Evolutionary conservation across 2,329 filamentous ascomycete genomes (phyloP).

Genomic region (Calonectria multiphialidica): DNA sequence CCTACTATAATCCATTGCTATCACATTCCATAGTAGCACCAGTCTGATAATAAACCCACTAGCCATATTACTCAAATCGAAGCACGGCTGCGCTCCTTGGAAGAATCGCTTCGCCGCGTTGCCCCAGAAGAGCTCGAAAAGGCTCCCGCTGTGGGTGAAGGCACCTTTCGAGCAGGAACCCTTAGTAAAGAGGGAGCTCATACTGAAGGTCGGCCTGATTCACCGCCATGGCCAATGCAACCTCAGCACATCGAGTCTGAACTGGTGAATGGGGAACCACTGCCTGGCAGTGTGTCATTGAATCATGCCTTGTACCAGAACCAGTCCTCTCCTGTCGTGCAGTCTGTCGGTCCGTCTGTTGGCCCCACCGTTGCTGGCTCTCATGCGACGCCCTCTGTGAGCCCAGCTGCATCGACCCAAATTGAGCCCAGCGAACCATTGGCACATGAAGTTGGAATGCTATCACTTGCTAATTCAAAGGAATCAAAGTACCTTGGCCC

Average conservation of each 20-base stretch:
- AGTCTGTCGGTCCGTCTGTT: not conserved
- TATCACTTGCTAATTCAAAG: constrained; percentile 30
- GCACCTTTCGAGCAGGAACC: not conserved
- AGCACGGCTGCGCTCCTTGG: constrained; percentile 19
- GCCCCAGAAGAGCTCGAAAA: constrained; percentile 26
- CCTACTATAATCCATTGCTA: not conserved
- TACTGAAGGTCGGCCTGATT: not conserved
- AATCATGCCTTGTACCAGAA: not conserved
- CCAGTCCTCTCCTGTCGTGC: not conserved
- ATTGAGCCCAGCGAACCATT: constrained; percentile 25
- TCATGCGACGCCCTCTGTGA: constrained; percentile 4
- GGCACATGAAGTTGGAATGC: constrained; percentile 28
- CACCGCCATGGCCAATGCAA: constrained; percentile 5
- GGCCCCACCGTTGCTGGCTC: not conserved
- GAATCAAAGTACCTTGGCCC: constrained; percentile 31
- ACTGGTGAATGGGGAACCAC: not conserved
- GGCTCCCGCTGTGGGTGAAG: constrained; percentile 7
- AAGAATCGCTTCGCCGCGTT: constrained; percentile 19
- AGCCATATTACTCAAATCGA: constrained; percentile 26
- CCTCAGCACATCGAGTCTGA: not conserved
- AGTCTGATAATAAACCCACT: not conserved
- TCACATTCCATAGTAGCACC: not conserved
- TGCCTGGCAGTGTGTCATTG: no score
- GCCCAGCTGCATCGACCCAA: constrained; percentile 20
- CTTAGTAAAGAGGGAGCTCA: not conserved